Base-by-base conservation (phyloP, 2,329 filamentous ascomycete species). In the Claviceps capensis region DNA sequence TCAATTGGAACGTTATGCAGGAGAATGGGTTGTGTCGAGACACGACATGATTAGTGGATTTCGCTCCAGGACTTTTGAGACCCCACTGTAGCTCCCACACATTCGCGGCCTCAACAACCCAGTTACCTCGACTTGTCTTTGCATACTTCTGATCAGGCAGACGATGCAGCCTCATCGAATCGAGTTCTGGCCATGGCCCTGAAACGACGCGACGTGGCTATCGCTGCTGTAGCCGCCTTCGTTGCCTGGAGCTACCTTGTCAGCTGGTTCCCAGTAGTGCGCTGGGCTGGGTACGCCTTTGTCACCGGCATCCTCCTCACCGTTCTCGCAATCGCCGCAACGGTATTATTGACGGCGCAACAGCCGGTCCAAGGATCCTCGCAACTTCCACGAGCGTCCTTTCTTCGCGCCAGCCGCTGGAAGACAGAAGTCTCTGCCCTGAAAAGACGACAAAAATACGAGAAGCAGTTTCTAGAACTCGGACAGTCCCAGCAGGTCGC, bases 201-300 rank as follows among this genome's bases (percentile, higher is more conserved):
- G 72, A 80, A 81, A 74, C 79, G 81, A 72, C 81, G 79, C 76
- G 78, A 89, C 78, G 76, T 83, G 67, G 75, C 81, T 66, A 67
- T 86, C 68, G 81, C 82, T 66, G 78, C 76, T 67, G 67, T 85
- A 65, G 81, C 77, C 67, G 78, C 75, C 67, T 88, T 95, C 69
- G 74, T 96, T 66, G 84, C 88, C 65, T 97, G 91, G 91, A 86
- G 87, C 56, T 84, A 90, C 66, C 78, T 85, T 54, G 83, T 88
- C 59, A 83, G 86, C 71, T 94, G 86, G 83, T 74, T 89, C 61
- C 89, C 91, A 34, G 72, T 82, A 54, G 73, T 97, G 58, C 88
- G 88, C 66, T 95, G 86, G 77, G 76, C 87, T 43, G 87, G 86
- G 61, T 86, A 95, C 68, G 88, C 90, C 60, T 88, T 97, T 66